A percentile compares a stretch with the other conserved stretches of the same genome.
Conservation (phyloP, 2,329 filamentous ascomycete species). For the Fusarium heterosporum region DNA sequence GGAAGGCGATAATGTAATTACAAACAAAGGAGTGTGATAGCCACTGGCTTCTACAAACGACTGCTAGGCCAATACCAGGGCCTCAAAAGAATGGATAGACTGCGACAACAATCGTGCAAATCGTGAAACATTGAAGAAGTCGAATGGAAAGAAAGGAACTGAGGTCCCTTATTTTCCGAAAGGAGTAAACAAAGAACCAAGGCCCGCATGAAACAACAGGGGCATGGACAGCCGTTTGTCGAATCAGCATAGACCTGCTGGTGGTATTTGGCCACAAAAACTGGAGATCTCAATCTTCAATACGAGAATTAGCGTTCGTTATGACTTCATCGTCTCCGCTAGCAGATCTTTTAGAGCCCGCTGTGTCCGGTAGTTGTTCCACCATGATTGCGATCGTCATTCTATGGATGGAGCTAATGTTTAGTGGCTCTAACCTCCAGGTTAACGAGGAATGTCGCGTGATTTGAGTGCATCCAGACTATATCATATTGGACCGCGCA, state of each 20-base stretch:
- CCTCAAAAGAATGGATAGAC: neutral
- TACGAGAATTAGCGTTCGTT: conserved; percentile 19
- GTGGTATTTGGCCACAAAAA: neutral
- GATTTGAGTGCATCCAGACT: neutral
- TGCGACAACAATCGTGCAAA: neutral
- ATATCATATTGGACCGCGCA: too few species aligned
- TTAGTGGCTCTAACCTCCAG: neutral
- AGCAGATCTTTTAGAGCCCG: neutral
- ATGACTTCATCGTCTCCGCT: conserved; percentile 21
- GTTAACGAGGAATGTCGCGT: neutral
- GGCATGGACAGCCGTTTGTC: neutral
- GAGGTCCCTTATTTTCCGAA: neutral
- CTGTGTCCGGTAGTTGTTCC: neutral
- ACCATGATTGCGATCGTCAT: conserved; percentile 14
- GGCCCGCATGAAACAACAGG: conserved; percentile 8
- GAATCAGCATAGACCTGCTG: neutral
- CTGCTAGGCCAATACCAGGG: neutral
- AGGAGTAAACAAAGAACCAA: conserved; percentile 1
- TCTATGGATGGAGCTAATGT: neutral
- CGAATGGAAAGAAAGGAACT: conserved; percentile 5
- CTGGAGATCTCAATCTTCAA: conserved; percentile 12
- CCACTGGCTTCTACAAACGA: neutral
- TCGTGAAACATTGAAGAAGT: neutral
- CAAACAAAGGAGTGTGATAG: neutral
- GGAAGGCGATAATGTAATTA: neutral